phyloP scores from a whole-genome alignment of 1,139 yeast species.

The Saccharomyces uvarum region DNA sequence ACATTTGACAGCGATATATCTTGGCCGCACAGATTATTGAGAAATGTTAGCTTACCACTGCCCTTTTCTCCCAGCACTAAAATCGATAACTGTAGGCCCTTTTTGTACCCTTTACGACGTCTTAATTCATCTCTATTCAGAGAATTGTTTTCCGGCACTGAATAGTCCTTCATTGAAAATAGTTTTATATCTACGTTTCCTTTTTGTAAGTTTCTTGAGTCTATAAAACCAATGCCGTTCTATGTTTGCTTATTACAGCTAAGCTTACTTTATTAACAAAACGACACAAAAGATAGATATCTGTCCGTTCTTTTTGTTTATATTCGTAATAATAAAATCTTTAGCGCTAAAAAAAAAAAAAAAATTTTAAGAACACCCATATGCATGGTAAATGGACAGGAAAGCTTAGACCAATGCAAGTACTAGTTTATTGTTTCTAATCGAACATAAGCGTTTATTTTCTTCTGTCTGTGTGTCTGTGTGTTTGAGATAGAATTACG shows the following conservation, averaged over 20 bases:
- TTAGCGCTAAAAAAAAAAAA: neutral
- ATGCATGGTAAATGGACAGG: neutral
- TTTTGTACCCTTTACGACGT: conserved; percentile 50
- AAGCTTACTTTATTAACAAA: too few relatives aligned
- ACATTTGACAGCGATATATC: conserved; percentile 26
- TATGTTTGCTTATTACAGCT: neutral
- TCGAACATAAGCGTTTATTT: neutral
- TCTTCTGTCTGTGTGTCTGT: neutral
- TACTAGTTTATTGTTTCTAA: neutral
- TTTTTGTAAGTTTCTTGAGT: neutral
- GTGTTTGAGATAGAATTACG: neutral
- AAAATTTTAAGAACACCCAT: neutral
- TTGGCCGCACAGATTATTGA: conserved; percentile 49
- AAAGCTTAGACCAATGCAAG: neutral
- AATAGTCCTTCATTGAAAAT: neutral
- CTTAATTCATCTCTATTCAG: conserved; percentile 39
- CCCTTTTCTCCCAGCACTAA: conserved; percentile 58
- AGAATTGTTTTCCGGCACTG: neutral
- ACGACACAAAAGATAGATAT: neutral
- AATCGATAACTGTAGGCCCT: conserved; percentile 48
- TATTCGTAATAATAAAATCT: neutral
- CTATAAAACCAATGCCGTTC: neutral
- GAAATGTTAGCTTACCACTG: conserved; percentile 54
- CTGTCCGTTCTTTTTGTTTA: neutral
- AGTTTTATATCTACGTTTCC: neutral